Evolutionary conservation across 306 rosid species (phyloP).

Genomic region (Gynostemma pentaphyllum): DNA sequence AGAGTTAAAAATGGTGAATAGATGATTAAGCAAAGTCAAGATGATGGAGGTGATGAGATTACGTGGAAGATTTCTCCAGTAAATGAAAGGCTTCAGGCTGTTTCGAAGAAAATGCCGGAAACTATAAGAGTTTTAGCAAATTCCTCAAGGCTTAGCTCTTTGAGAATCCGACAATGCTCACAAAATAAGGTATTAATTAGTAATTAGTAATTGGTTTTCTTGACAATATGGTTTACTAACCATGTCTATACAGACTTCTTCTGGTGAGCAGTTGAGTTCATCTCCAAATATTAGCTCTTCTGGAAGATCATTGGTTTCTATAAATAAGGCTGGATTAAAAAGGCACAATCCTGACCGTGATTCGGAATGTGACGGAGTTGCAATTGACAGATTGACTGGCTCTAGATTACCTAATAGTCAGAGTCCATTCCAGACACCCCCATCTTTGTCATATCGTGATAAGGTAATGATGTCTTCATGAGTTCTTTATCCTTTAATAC

Average conservation of each 20-base stretch:
- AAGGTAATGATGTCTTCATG: constrained; percentile 36
- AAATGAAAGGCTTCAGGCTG: constrained; percentile 72
- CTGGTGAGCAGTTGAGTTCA: constrained; percentile 25
- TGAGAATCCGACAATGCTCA: constrained; percentile 35
- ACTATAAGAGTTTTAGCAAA: constrained; percentile 59
- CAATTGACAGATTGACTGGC: constrained; percentile 15
- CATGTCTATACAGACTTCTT: constrained; percentile 33
- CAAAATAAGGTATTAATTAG: constrained; percentile 37
- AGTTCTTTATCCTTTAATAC: constrained; percentile 7
- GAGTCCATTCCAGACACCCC: constrained; percentile 91
- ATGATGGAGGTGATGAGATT: constrained; percentile 65
- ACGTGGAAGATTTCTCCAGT: constrained; percentile 95
- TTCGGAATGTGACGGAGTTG: constrained; percentile 16
- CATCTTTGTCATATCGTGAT: constrained; percentile 57
- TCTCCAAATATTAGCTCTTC: constrained; percentile 31
- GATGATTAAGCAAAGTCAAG: constrained; percentile 92
- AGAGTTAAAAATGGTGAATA: constrained; percentile 19
- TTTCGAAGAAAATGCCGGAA: constrained; percentile 59
- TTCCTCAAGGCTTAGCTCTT: constrained; percentile 50
- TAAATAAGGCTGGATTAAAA: constrained; percentile 36
- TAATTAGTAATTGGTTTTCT: background rate
- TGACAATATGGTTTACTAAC: constrained; percentile 16
- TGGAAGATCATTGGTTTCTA: constrained; percentile 29
- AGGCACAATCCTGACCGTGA: constrained; percentile 32
- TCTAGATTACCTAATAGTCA: constrained; percentile 22